Base-by-base conservation (phyloP, 1,284 basidiomycete genomes). In the Ganoderma leucocontextum region DNA sequence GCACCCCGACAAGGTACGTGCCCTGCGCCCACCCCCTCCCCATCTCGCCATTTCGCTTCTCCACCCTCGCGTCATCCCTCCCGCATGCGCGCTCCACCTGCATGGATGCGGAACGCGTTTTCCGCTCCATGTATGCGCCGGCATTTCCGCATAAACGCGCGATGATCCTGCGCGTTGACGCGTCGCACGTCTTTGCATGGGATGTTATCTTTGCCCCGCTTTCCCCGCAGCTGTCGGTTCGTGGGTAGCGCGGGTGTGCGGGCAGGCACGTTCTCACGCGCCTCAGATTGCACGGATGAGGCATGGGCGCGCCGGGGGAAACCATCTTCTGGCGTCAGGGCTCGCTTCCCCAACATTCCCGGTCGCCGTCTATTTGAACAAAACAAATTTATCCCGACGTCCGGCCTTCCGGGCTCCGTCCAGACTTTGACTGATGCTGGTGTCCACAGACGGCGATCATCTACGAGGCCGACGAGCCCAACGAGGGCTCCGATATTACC, bases 401-500 rank as follows among this genome's bases (percentile, higher is more conserved):
- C 53, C 29, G 33, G 17, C 13, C 13, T 55, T 55, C 53, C 29
- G 29, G 9, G 9, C 35, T 13, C 7, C 19, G 55, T 22, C 19
- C 10, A 17, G 35, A 58, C 35, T n/a, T 7, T 58, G 19, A 22
- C 55, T 58, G 35, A 58, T 38, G 19, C 9, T 58, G 29, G 12
- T 25, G 15, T 53, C 19, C 53, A 39, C 68, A 88, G 93, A 90
- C 92, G 33, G 97, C 97, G 60, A 98, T 99, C 83, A 97, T 99
- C 82, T 99, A 97, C 85, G 97, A 99, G 82, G 97, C 96, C 4
- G 98, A 99, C 77, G 97, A 99, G 82, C 95, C 96, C 1, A 89
- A 88, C 66, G 88, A 96, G 71, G 93, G 95, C 66, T 81, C 89
- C 70, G 86, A 92, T 69, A 87, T 99, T 79, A 86, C 91, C 53